These are phyloP conservation scores for Trifolium fragiferum DNA, from an alignment of 306 rosid genomes.

Conservation along the genomic window DNA sequence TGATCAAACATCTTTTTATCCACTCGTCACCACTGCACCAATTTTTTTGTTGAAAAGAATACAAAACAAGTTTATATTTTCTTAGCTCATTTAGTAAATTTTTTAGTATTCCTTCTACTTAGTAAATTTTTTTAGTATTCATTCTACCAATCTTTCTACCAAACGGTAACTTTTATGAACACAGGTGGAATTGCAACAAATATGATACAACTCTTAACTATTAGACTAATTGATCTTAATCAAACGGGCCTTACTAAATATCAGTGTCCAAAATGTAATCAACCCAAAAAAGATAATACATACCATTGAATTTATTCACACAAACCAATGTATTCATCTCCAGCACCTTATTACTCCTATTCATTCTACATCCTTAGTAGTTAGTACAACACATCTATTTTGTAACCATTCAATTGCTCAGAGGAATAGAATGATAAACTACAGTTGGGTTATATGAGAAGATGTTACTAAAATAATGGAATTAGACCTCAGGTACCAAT, in stretches of 20 bases:
- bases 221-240: neutral
- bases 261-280: neutral
- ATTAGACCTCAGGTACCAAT: slow-evolving; percentile 15
- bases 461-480: neutral
- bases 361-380: slow-evolving; percentile 3
- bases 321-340: neutral
- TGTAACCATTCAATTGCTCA: neutral
- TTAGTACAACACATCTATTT: neutral
- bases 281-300: neutral
- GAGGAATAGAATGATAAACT: slow-evolving; percentile 11
- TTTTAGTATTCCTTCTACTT: too few relatives aligned
- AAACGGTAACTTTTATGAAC: neutral
- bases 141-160: neutral
- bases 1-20: too few relatives aligned
- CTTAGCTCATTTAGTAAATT: neutral
- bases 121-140: too few relatives aligned
- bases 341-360: slow-evolving; percentile 21
- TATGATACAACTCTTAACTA: neutral
- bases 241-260: neutral
- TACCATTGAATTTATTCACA: neutral
- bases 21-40: too few relatives aligned
- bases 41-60: too few relatives aligned
- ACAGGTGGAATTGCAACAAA: neutral
- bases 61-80: too few relatives aligned
- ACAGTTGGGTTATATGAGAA: neutral